These are phyloP conservation scores for Coprinopsis marcescibilis DNA, from an alignment of 768 basidiomycete species.

Conservation along the genomic window DNA sequence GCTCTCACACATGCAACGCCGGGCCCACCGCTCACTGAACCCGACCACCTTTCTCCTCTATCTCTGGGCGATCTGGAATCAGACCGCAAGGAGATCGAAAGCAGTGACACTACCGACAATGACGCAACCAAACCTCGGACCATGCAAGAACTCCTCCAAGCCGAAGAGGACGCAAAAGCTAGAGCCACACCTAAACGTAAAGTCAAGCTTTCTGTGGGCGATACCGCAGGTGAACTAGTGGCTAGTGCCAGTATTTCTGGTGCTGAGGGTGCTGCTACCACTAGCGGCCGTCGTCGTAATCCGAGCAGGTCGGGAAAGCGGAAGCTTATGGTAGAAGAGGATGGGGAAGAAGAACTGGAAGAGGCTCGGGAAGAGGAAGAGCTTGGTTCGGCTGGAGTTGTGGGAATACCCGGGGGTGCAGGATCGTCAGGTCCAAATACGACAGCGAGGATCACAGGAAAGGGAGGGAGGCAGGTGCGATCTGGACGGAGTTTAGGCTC, in stretches of 20 bases:
- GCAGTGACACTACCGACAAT: background rate
- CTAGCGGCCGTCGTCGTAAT: too few species aligned
- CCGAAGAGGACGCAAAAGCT: constrained; percentile 8
- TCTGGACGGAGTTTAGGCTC: background rate
- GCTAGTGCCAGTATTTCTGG: background rate
- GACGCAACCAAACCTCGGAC: constrained; percentile 38
- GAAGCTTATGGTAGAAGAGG: too few species aligned
- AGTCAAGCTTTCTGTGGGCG: background rate
- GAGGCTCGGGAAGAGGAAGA: background rate
- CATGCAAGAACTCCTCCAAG: constrained; percentile 46
- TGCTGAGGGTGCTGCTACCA: too few species aligned
- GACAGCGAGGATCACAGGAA: background rate
- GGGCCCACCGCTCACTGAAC: background rate
- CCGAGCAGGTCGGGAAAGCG: background rate
- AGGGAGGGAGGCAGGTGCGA: constrained; percentile 2
- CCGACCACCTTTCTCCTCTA: background rate
- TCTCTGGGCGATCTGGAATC: background rate
- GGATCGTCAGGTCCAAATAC: constrained; percentile 1
- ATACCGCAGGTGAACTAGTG: background rate
- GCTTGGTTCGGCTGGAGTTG: too few species aligned
- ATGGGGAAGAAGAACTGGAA: background rate
- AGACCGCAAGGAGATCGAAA: background rate
- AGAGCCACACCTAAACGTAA: constrained; percentile 13
- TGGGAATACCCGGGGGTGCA: background rate
- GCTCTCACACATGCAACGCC: background rate